Base-by-base conservation (phyloP, 345 rosid genomes). In the Theobroma cacao region DNA sequence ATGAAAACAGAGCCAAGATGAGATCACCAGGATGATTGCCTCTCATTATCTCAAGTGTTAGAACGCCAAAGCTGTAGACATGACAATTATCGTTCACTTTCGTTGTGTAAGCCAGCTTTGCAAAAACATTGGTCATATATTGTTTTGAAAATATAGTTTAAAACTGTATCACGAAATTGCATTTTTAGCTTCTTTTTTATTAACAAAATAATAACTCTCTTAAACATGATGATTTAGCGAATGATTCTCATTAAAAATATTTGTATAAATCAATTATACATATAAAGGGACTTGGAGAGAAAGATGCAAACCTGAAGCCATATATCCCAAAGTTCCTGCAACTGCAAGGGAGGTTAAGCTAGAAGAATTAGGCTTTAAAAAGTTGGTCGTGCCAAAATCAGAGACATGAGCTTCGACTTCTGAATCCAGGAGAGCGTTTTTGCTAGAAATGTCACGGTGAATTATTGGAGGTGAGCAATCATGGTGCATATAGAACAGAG, bases 11-110 rank as follows among this genome's bases (percentile, higher is more conserved):
- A 41, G 73, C 60, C 36, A 52, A 68, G 7, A 69, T 69, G 40
- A 80, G 56, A 60, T 80, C 82, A 22, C 76, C 63, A 34, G 79
- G 79, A 75, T 68, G 79, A 24, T 33, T 75, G 59, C 79, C 79
- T 53, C 48, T 75, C 18, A 80, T 33, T 10, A 75, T 22, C 68
- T 80, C 82, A 52, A 47, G 17, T 36, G 76, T n/a, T 31, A 67
- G 68, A 17, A 80, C 75, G 9, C 78, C 78, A 58, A 75, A 75
- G 60, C 82, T 80, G 33, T 75, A 75, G 2, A 66, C 55, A 18
- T 78, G 77, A 34, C 81, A 34, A 17, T 72, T 78, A 38, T 72
- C 77, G 2, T 36, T 52, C 34, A 36, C 38, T 15, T 73, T 20
- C 52, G 38, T 36, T 7, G 36, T 60, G 26, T 71, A 61, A 8